Evolutionary conservation across 179 eudicot genomes (phyloP).

Genomic region (Silene vulgaris): DNA sequence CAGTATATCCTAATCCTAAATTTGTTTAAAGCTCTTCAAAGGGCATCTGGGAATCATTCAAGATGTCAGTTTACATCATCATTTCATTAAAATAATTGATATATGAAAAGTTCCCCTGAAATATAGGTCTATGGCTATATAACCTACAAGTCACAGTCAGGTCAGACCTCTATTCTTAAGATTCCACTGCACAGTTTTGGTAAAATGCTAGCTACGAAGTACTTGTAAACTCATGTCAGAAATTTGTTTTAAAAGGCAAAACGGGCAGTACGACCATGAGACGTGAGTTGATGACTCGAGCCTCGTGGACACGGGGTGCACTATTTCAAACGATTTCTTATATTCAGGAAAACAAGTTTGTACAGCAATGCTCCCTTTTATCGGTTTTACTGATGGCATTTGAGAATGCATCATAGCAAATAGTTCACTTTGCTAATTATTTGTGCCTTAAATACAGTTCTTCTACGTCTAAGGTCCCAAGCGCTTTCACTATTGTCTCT

Average conservation of each 20-base stretch:
- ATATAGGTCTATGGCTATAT: neutral
- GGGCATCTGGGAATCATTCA: conserved; percentile 22
- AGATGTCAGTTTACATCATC: conserved; percentile 15
- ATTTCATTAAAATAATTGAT: neutral
- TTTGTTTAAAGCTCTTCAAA: conserved; percentile 23
- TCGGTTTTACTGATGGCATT: too few species aligned
- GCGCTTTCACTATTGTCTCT: too few species aligned
- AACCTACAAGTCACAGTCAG: neutral
- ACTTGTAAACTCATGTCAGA: neutral
- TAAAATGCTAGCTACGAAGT: neutral
- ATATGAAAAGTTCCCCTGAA: neutral
- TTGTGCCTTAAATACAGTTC: neutral
- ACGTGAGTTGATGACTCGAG: too few species aligned
- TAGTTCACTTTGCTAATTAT: neutral
- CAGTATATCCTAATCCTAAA: conserved; percentile 8
- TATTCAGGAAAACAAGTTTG: too few species aligned
- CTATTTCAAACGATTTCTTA: too few species aligned
- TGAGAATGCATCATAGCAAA: too few species aligned
- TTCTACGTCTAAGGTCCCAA: neutral
- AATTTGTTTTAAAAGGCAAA: neutral
- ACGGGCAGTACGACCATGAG: neutral
- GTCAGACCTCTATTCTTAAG: neutral
- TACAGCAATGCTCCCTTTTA: too few species aligned
- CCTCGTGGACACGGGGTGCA: neutral
- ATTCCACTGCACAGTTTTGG: neutral